phyloP scores from a whole-genome alignment of 2,329 filamentous ascomycete species.

The Pyricularia grisea region DNA sequence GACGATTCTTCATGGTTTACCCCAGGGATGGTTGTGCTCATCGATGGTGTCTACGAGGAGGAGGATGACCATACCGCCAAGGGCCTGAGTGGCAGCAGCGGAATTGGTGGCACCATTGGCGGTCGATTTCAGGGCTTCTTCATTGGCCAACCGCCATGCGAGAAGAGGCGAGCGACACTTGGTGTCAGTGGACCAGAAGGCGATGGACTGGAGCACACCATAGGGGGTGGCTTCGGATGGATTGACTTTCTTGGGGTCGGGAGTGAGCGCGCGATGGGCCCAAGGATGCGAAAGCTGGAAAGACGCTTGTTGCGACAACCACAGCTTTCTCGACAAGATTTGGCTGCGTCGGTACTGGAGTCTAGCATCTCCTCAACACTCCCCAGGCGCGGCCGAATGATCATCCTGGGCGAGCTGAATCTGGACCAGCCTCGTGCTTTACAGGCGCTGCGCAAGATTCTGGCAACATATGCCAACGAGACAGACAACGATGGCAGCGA shows the following conservation, averaged over 20 bases:
- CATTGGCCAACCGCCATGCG: constrained; percentile 83
- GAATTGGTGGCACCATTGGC: constrained; percentile 84
- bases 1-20: constrained; percentile 85
- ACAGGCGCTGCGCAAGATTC: constrained; percentile 69
- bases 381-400: constrained; percentile 41
- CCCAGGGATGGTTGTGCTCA: constrained; percentile 90
- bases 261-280: constrained; percentile 74
- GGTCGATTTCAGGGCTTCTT: constrained; percentile 87
- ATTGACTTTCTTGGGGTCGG: constrained; percentile 91
- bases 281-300: constrained; percentile 76
- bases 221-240: constrained; percentile 86
- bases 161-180: constrained; percentile 70
- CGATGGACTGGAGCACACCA: constrained; percentile 44
- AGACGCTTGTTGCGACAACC: constrained; percentile 47
- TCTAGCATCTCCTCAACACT: constrained; percentile 6
- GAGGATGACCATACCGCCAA: constrained; percentile 54
- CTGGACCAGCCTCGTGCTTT: constrained; percentile 78
- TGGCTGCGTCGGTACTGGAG: not conserved
- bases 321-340: constrained; percentile 10
- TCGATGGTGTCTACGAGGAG: constrained; percentile 95
- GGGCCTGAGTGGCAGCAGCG: constrained; percentile 65
- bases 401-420: constrained; percentile 79
- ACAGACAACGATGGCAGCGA: constrained; percentile 28
- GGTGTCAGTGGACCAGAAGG: constrained; percentile 55
- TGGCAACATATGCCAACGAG: constrained; percentile 62